Conservation (phyloP, 495 filamentous ascomycete species). For the Trichocladium uniseriatum region DNA sequence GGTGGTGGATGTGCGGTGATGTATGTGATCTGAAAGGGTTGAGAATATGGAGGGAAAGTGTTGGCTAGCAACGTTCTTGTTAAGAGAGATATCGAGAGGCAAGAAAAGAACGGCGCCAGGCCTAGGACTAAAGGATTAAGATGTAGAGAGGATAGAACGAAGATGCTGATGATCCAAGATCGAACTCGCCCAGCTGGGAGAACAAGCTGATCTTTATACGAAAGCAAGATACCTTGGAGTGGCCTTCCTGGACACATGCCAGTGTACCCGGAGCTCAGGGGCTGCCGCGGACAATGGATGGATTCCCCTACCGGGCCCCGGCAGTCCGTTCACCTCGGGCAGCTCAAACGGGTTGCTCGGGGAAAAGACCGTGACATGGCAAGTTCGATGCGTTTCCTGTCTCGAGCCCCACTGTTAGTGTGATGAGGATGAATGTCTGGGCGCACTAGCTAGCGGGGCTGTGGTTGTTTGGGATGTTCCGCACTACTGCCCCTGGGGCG, state of each 20-base stretch:
- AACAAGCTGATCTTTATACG: no score
- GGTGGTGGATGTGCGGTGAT: background rate
- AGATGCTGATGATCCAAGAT: no score
- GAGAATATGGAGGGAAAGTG: background rate
- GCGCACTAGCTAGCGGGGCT: background rate
- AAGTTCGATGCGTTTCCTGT: conserved; percentile 4
- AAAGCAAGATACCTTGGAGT: no score
- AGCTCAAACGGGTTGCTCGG: conserved; percentile 2
- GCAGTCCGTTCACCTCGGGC: background rate
- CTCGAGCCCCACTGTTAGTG: conserved; percentile 6
- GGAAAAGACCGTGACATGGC: background rate
- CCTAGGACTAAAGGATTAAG: conserved; percentile 1
- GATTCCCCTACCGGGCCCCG: background rate
- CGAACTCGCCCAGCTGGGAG: no score
- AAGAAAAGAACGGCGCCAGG: conserved; percentile 9
- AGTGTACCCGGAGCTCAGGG: no score
- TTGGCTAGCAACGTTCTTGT: no score
- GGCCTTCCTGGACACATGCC: no score
- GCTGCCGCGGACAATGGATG: background rate
- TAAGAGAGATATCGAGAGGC: background rate
- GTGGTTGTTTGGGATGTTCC: background rate
- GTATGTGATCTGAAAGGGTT: no score
- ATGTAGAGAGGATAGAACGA: no score
- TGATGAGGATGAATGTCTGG: background rate
- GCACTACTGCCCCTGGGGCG: background rate